Percentiles rank a stretch among this genome's conserved stretches.
Evolutionary conservation across 805 yeast genomes (phyloP).

Genomic region (Kockiozyma suomiensis): DNA sequence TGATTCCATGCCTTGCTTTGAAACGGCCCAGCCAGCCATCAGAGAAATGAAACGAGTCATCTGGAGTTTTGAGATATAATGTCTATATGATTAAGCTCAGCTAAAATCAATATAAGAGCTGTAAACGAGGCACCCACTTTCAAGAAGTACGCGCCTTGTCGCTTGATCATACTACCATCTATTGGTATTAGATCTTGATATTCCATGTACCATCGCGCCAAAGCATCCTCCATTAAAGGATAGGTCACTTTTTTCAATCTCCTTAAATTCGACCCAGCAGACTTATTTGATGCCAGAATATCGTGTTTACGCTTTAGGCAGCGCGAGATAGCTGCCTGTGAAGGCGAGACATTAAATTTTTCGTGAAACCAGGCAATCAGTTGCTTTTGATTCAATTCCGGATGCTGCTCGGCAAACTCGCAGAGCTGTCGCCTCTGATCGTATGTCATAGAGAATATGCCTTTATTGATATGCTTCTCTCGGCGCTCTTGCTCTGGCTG

Average conservation of each 20-base stretch:
- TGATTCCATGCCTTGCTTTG: constrained; percentile 25
- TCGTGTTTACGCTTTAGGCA: constrained; percentile 31
- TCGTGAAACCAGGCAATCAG: constrained; percentile 28
- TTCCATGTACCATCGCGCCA: constrained; percentile 29
- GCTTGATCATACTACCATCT: constrained; percentile 27
- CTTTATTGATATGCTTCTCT: neutral
- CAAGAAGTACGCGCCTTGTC: constrained; percentile 26
- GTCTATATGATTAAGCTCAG: neutral
- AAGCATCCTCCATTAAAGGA: constrained; percentile 33
- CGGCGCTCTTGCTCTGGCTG: neutral
- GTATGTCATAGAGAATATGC: constrained; percentile 31
- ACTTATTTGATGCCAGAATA: constrained; percentile 11
- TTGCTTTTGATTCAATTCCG: constrained; percentile 27
- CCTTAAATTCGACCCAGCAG: constrained; percentile 5
- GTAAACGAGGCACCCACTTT: neutral
- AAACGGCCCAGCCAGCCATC: constrained; percentile 34
- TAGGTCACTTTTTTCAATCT: constrained; percentile 29
- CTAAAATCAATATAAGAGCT: neutral
- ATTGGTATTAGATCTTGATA: constrained; percentile 24
- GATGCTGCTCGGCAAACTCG: constrained; percentile 26
- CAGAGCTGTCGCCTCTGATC: constrained; percentile 33
- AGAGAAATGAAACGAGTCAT: constrained; percentile 28
- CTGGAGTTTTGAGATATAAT: constrained; percentile 22
- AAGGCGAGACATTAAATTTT: constrained; percentile 23
- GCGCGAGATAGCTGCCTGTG: constrained; percentile 33